Evolutionary conservation across 2,329 filamentous ascomycete genomes (phyloP).

Genomic region (Alternaria sp.): DNA sequence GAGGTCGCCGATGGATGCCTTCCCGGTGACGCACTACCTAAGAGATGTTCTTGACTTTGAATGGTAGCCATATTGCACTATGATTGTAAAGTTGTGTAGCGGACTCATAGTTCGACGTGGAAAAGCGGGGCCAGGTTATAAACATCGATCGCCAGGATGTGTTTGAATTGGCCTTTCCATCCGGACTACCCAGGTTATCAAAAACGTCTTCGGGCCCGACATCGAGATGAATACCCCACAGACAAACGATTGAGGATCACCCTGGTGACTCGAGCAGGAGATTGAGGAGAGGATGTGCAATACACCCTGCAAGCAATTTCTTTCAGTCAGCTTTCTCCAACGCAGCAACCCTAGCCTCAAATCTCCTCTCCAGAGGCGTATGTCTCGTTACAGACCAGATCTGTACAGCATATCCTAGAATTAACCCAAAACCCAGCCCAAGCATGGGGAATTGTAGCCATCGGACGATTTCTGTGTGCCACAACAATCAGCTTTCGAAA

Average conservation of each 20-base stretch:
- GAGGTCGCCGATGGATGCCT: no score
- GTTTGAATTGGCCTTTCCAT: background rate
- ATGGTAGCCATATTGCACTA: no score
- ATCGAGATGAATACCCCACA: no score
- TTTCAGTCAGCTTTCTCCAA: background rate
- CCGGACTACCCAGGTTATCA: background rate
- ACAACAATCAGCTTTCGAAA: background rate
- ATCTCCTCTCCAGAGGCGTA: background rate
- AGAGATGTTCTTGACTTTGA: no score
- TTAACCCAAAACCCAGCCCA: background rate
- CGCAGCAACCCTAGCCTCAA: background rate
- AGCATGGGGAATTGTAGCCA: constrained; percentile 6
- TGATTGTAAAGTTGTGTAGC: no score
- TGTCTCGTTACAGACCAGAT: background rate
- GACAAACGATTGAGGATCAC: no score
- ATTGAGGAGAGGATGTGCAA: no score
- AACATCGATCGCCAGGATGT: background rate
- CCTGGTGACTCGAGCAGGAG: no score
- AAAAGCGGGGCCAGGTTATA: background rate
- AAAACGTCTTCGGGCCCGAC: no score
- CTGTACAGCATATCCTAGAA: background rate
- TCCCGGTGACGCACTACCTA: no score
- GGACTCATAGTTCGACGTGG: background rate
- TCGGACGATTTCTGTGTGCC: background rate
- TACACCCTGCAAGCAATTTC: background rate